Evolutionary conservation across 768 basidiomycete species (phyloP).

Genomic region (Auricularia sp.): DNA sequence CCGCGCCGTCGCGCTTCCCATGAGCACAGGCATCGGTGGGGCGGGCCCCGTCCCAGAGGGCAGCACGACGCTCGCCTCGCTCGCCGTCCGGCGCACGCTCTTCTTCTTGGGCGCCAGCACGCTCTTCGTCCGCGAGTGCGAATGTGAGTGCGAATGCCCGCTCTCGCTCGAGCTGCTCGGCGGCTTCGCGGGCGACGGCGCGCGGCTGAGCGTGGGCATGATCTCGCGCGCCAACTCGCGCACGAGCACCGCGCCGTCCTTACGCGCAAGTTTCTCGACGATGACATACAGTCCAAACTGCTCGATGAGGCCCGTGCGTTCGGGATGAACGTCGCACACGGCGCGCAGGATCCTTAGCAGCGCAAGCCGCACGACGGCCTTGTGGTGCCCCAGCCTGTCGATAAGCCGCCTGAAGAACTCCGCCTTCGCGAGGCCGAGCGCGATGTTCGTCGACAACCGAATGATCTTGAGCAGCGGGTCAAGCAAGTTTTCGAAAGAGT

Average conservation of each 20-base stretch:
- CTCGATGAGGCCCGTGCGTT: constrained; percentile 71
- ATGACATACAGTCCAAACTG: constrained; percentile 72
- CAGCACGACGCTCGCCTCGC: constrained; percentile 30
- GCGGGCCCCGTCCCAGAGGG: neutral
- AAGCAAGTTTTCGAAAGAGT: constrained; percentile 85
- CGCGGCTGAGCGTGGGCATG: constrained; percentile 65
- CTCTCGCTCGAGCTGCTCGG: neutral
- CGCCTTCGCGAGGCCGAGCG: constrained; percentile 67
- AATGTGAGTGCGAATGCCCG: neutral
- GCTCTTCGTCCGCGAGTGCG: constrained; percentile 16
- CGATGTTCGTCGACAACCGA: constrained; percentile 64
- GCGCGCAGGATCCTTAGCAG: constrained; percentile 75
- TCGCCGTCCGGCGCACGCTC: constrained; percentile 51
- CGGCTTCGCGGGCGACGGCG: constrained; percentile 40
- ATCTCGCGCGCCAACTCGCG: constrained; percentile 83
- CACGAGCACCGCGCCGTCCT: constrained; percentile 86
- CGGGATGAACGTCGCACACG: constrained; percentile 85
- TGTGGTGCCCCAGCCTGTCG: constrained; percentile 64
- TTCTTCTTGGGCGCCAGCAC: constrained; percentile 49
- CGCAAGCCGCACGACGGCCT: constrained; percentile 85
- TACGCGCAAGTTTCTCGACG: constrained; percentile 68
- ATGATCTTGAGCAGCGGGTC: constrained; percentile 90
- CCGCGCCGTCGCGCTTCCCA: neutral
- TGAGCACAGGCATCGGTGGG: neutral
- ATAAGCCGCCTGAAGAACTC: constrained; percentile 82